Evolutionary conservation across 192 early-diverging fungal species (phyloP), one percentile per base, ranked within the genome.

Genomic region (Linderina pennispora): DNA sequence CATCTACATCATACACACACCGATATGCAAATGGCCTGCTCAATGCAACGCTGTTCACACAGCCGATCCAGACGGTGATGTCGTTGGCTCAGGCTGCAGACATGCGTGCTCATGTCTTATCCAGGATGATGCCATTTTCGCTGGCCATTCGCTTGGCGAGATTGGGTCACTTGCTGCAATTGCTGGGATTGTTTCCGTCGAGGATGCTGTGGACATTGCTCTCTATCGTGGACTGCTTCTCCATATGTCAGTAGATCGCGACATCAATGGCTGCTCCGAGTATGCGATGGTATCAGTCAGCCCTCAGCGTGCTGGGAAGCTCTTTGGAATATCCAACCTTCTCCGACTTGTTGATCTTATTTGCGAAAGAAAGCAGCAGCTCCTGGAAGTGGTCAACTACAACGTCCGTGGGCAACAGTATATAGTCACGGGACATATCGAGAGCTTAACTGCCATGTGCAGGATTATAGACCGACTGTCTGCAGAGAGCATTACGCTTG

Each of bases 201-300:
- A 89, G 50, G 66, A 80, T 17, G 50, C 91, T 8, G 85, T 89
- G 36, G 90, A 92, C 55, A 83, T 92, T 26, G 85, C 87, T 17
- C 91, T 92, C 73, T 92, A 92, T 76, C 83, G 90, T 62, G 90
- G 90, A 59, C 87, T 90, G 84, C 90, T 88, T 14, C 91, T 92
- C 88, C 90, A 92, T 73, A 76, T 80, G 37, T 87, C 90, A 36
- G 90, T 92, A 10, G 77, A 77, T 34, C 84, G 90, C 48, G 90
- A 91, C 46, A 49, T 58, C 8, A 38, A 71, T 21, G 86, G 86
- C 39, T 82, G 87, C 18, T 92, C 90, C 53, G 77, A 91, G 69
- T 92, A 90, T 65, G 87, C 83, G 65, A 92, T 92, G 90, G 82
- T 79, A 56, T 88, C 90, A 48, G 84, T 92, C 43, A 91, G 89